Percentiles rank a stretch among this genome's conserved stretches.
These are phyloP conservation scores for Pleurotus tuoliensis DNA, from an alignment of 768 basidiomycete species.

Conservation along the genomic window DNA sequence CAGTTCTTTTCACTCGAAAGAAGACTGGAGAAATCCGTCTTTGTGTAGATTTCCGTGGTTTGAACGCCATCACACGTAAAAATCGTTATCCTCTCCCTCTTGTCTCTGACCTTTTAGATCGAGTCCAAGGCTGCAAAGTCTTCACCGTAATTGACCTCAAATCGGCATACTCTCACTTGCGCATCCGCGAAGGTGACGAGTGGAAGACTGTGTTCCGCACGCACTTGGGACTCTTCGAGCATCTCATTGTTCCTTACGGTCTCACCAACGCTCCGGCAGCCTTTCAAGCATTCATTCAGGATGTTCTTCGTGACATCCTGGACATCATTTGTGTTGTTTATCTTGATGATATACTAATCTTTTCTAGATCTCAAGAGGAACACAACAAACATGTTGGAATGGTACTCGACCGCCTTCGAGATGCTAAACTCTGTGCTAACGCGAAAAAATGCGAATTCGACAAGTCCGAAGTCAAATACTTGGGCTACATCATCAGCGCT, in stretches of 20 bases:
- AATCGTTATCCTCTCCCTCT: too few relatives aligned
- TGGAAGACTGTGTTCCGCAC: conserved; percentile 16
- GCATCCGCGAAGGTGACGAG: too few relatives aligned
- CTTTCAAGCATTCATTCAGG: conserved; percentile 1
- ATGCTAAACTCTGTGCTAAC: conserved; percentile 20
- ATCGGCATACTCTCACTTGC: too few relatives aligned
- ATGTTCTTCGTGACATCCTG: conserved; percentile 22
- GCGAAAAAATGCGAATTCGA: conserved; percentile 26
- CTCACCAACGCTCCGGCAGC: background rate
- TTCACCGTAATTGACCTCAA: too few relatives aligned
- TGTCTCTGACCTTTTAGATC: too few relatives aligned
- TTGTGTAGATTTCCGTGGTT: conserved; percentile 27
- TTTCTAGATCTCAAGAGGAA: conserved; percentile 31
- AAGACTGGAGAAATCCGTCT: conserved; percentile 30
- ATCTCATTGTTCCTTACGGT: background rate
- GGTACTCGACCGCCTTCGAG: conserved; percentile 27
- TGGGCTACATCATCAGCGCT: conserved; percentile 33
- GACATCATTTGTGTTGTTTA: conserved; percentile 32
- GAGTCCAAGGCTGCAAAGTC: too few relatives aligned
- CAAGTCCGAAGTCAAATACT: conserved; percentile 31
- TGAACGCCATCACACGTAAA: conserved; percentile 4
- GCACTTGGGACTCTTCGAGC: background rate
- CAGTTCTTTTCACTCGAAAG: conserved; percentile 28
- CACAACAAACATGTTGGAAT: conserved; percentile 37
- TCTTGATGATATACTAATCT: conserved; percentile 29